Evolutionary conservation across 352 stramenopile species (phyloP).

Genomic region (Phytophthora uliginosa): DNA sequence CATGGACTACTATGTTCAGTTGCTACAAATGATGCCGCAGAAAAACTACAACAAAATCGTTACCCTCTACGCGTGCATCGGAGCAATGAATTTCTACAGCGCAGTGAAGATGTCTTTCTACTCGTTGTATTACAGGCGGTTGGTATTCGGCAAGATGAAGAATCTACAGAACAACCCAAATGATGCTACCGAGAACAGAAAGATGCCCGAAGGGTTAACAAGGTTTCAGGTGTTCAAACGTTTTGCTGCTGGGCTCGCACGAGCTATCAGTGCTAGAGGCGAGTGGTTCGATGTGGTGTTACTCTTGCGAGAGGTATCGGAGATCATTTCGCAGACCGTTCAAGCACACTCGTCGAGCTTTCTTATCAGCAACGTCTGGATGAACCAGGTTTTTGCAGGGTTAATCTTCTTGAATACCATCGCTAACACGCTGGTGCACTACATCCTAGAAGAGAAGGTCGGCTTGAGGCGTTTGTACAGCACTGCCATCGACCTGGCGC

Average conservation of each 20-base stretch:
- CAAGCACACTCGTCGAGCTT: constrained; percentile 43
- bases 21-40: constrained; percentile 46
- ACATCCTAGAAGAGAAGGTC: constrained; percentile 29
- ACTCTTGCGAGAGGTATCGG: constrained; percentile 29
- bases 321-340: constrained; percentile 41
- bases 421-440: constrained; percentile 36
- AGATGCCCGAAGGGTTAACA: not conserved
- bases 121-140: constrained; percentile 34
- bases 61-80: constrained; percentile 32
- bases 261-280: constrained; percentile 20
- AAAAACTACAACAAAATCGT: constrained; percentile 33
- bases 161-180: not conserved
- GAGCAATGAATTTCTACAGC: constrained; percentile 38
- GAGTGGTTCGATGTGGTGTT: constrained; percentile 24
- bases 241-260: constrained; percentile 22
- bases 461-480: constrained; percentile 34
- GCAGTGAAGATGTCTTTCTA: constrained; percentile 38
- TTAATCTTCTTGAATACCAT: constrained; percentile 51
- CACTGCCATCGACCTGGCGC: constrained; percentile 34
- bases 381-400: constrained; percentile 41
- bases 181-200: not conserved
- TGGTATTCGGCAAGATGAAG: constrained; percentile 33
- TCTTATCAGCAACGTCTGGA: constrained; percentile 43
- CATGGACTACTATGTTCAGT: constrained; percentile 42
- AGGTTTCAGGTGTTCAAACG: constrained; percentile 15